A percentile compares a stretch with the other conserved stretches of the same genome.
These are phyloP conservation scores for Alternaria atra DNA, from an alignment of 2,329 filamentous ascomycete genomes.

Conservation along the genomic window DNA sequence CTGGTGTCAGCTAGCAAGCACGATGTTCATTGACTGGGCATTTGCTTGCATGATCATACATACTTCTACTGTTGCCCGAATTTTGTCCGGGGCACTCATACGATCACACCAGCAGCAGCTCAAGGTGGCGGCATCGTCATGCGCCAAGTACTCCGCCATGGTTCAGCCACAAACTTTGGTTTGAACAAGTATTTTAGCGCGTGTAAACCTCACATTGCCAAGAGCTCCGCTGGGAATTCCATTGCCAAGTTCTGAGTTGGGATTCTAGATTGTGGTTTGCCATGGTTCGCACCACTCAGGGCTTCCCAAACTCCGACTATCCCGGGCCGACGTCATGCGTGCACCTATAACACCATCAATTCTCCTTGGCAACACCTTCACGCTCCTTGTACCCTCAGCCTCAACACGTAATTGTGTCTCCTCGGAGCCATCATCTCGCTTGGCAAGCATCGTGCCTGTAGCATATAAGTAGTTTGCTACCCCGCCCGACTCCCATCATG, in stretches of 20 bases:
- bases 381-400: slow-evolving; percentile 16
- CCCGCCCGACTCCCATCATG: slow-evolving; percentile 8
- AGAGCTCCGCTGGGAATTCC: slow-evolving; percentile 18
- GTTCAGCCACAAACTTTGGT: slow-evolving; percentile 12
- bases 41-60: not conserved
- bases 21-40: not conserved
- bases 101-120: not conserved
- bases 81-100: not conserved
- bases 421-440: slow-evolving; percentile 11
- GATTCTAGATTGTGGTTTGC: slow-evolving; percentile 19
- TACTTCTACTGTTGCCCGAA: not conserved
- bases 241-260: slow-evolving; percentile 13
- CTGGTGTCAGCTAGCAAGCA: not conserved
- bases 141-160: slow-evolving; percentile 26
- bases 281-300: slow-evolving; percentile 4
- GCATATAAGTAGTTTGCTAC: slow-evolving; percentile 15
- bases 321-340: slow-evolving; percentile 27
- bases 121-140: slow-evolving; percentile 10
- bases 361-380: slow-evolving; percentile 17
- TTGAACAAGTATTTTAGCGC: slow-evolving; percentile 2
- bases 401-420: slow-evolving; percentile 18
- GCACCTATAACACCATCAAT: slow-evolving; percentile 11
- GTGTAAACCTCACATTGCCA: slow-evolving; percentile 3
- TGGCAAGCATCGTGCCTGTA: slow-evolving; percentile 5
- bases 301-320: not conserved